Evolutionary conservation across 2,329 filamentous ascomycete species (phyloP), one percentile per base, ranked within the genome.

Genomic region (Penicillium sp.): DNA sequence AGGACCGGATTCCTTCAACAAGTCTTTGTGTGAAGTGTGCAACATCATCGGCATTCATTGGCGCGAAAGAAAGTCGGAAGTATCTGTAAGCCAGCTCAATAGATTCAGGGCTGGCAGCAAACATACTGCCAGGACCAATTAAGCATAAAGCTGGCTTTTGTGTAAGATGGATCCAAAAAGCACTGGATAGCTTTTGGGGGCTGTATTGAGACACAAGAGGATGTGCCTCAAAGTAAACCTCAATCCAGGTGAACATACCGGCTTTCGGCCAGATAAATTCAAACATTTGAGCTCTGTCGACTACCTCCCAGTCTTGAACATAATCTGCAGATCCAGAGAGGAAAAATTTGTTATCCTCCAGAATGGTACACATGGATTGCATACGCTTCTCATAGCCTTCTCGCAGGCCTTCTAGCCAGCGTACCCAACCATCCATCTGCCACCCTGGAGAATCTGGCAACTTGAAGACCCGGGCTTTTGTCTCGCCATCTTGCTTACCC

Each of bases 181-280:
- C 90, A 16, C 78, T 79, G 3, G 84, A 79, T 1, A 96, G 80
- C 24, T 80, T 77, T 10, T 82, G 71, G 0, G 83, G 80, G 49
- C 82, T 76, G 21, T 89, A 76, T 43, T 78, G 71, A 26, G 74
- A 72, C 71, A 80, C 87, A 14, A 96, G 81, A 13, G 91, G 90
- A 69, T 96, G 92, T 2, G 80, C 79, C 54, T 88, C 84, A 65
- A 92, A 89, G 70, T 86, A 82, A 59, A 95, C 76, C 55, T 84
- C 82, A 3, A 96, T 68, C 93, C 93, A 97, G 55, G 96, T 76
- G 73, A 96, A 97, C 92, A 97, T 97, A 69, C 93, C 93, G 35
- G 88, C 93, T 27, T 89, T 84, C 1, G 93, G 92, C 82, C 90
- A 91, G 64, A 83, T 76, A 70, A 96, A 96, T 46, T 87, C 84